Conservation (phyloP, 2,329 filamentous ascomycete species). For the Bipolaris oryzae region DNA sequence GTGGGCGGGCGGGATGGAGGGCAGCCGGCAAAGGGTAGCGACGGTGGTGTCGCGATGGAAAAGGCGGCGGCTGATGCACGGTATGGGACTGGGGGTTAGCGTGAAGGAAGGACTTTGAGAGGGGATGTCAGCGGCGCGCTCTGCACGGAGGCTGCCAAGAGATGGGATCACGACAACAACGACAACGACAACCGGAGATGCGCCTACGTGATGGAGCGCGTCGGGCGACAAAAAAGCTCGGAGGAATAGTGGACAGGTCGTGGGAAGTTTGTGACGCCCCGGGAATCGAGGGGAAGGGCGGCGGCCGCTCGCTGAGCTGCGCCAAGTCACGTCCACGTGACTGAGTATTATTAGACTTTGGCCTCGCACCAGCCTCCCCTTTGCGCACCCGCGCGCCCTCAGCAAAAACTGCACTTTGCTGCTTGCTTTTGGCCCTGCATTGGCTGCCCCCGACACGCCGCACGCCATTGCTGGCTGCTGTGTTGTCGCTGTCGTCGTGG, state of each 20-base stretch:
- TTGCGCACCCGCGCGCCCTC: not conserved
- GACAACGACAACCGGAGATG: not conserved
- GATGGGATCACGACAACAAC: slow-evolving; percentile 10
- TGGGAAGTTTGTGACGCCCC: slow-evolving; percentile 9
- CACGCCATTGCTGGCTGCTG: not conserved
- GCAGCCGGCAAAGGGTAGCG: slow-evolving; percentile 13
- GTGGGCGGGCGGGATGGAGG: slow-evolving; percentile 7
- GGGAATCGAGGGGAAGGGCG: slow-evolving; percentile 10
- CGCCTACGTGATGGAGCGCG: slow-evolving; percentile 12
- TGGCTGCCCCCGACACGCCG: not conserved
- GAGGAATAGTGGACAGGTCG: not conserved
- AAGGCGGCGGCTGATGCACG: slow-evolving; percentile 27
- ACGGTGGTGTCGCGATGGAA: slow-evolving; percentile 20
- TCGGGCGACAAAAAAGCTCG: slow-evolving; percentile 3
- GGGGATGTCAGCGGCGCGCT: slow-evolving; percentile 15
- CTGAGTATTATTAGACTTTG: slow-evolving; percentile 16
- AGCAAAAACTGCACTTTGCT: not conserved
- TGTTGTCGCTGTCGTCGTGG: no score
- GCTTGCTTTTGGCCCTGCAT: slow-evolving; percentile 8
- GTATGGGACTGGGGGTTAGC: slow-evolving; percentile 19
- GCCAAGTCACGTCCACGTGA: slow-evolving; percentile 23
- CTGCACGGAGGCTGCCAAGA: slow-evolving; percentile 16
- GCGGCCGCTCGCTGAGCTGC: slow-evolving; percentile 16
- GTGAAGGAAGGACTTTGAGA: slow-evolving; percentile 21
- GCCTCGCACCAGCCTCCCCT: slow-evolving; percentile 16